A percentile compares a stretch with the other conserved stretches of the same genome.
phyloP scores from a whole-genome alignment of 2,329 filamentous ascomycete species.

The Pestalotiopsis sp. region DNA sequence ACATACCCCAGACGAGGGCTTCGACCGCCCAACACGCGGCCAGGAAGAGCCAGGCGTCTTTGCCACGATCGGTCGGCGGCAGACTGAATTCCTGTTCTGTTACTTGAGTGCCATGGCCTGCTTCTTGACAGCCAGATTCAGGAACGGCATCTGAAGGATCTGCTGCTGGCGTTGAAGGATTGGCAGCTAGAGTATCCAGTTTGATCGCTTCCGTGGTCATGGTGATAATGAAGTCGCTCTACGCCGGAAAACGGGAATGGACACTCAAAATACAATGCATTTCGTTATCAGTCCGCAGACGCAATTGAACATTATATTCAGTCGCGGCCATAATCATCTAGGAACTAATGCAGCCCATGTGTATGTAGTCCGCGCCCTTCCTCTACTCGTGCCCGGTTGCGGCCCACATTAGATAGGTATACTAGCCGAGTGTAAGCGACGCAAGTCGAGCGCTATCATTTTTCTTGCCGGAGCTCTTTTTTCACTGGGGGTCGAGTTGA shows the following conservation, averaged over 20 bases:
- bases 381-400: not conserved
- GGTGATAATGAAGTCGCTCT: not conserved
- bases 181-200: not conserved
- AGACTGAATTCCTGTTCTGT: conserved; percentile 33
- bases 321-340: not conserved
- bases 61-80: conserved; percentile 51
- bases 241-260: not conserved
- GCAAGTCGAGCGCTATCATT: not conserved
- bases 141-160: not conserved
- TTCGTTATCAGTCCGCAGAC: not conserved
- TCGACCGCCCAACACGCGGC: conserved; percentile 55
- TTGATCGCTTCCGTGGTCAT: not conserved
- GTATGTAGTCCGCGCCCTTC: not conserved
- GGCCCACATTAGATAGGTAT: not conserved
- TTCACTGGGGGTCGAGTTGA: too few species aligned
- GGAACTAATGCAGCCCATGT: not conserved
- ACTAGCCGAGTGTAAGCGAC: not conserved
- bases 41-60: conserved; percentile 54
- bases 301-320: not conserved
- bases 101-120: not conserved
- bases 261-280: not conserved
- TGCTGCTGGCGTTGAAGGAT: not conserved
- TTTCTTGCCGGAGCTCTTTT: not conserved
- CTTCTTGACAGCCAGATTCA: not conserved
- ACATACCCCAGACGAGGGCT: conserved; percentile 54